Evolutionary conservation across 352 stramenopile species (phyloP), one percentile per base, ranked within the genome.

Genomic region (Phytopythium vexans): DNA sequence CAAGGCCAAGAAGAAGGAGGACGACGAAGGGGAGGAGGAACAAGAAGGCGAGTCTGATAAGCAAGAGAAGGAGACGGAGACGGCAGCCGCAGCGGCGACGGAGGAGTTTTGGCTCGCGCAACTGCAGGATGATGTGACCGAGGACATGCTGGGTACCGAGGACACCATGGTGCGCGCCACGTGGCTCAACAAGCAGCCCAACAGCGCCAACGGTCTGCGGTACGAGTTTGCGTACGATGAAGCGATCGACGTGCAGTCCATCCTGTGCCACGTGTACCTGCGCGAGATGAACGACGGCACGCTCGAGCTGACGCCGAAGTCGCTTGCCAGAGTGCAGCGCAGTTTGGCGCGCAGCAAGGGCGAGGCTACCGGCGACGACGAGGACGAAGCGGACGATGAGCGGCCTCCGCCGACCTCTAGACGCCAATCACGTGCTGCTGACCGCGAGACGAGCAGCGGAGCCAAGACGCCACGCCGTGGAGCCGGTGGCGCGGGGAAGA

Each of bases 41-140:
- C 37, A 58, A 14, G 15, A 70, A 3, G 54, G 56, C 0, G 45
- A 52, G 3, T 33, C 52, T 9, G 52, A 58, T 6, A 45, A 54
- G 5, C 44, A 62, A 3, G 45, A 33, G n/a, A 39, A 15, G 0
- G 39, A 43, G 8, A 46, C 56, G 16, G 40, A 56, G 14, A 48
- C 39, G 14, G 8, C 15, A 1, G 53, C 45, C 41, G 43, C 38
- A 4, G 10, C 31, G 15, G 16, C 46, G 6, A 21, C 11, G 8
- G 70, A 86, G 37, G 55, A 66, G 54, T 92, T 89, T 44, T 92
- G 76, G 75, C 54, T 92, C 36, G 82, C 78, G 0, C 65, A 89
- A 61, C 61, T 92, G 55, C 72, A 72, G 41, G 82, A 90, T 62
- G 82, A 92, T 56, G 78, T 89, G 51, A 89, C 79, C 21, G 71